Evolutionary conservation across 2,329 filamentous ascomycete species (phyloP).

Genomic region (Tolypocladium album): DNA sequence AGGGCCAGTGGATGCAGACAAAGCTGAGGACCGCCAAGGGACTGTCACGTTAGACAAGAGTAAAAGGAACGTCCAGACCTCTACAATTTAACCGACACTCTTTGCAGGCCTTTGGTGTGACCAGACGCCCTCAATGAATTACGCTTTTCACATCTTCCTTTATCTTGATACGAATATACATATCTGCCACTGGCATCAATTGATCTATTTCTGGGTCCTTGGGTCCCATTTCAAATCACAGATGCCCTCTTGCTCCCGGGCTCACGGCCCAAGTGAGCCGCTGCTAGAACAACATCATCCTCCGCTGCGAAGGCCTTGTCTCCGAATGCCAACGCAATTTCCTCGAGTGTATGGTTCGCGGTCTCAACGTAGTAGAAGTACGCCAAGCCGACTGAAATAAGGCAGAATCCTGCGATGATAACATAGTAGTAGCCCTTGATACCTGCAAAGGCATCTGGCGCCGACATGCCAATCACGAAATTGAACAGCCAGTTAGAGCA

Average conservation of each 20-base stretch:
- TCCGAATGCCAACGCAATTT: background rate
- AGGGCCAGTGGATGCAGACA: too few species aligned
- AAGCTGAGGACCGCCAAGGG: too few species aligned
- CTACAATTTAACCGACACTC: too few species aligned
- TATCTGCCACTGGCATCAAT: too few species aligned
- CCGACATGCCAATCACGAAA: constrained; percentile 21
- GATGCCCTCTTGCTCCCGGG: background rate
- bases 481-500: constrained; percentile 26
- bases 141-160: too few species aligned
- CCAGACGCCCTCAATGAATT: too few species aligned
- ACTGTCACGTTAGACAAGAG: too few species aligned
- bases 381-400: constrained; percentile 5
- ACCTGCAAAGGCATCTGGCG: constrained; percentile 27
- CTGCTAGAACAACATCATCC: background rate
- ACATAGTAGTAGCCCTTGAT: constrained; percentile 31
- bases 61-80: too few species aligned
- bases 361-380: background rate
- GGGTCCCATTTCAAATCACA: background rate
- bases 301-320: background rate
- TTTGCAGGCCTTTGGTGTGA: too few species aligned
- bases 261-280: background rate
- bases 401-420: constrained; percentile 28
- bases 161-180: too few species aligned
- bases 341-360: background rate
- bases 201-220: too few species aligned